Evolutionary conservation across 2,329 filamentous ascomycete genomes (phyloP), one percentile per base, ranked within the genome.

Genomic region (Ceratocystis lukuohia): DNA sequence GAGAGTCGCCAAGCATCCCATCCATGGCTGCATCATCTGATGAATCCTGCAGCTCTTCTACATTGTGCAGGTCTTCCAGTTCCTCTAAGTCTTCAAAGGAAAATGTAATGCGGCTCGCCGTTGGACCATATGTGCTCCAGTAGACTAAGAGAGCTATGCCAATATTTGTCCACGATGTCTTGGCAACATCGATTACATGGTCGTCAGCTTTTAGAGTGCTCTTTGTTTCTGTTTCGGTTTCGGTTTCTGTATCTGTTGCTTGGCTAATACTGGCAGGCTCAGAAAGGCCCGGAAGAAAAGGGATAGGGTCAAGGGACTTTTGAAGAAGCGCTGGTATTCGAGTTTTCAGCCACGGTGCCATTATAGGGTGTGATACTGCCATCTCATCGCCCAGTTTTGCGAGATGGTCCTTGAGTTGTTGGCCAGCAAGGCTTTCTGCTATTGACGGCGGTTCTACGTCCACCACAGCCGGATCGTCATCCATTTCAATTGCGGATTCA

Each of bases 401-500:
- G 4, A 87, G 76, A 56, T 83, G 77, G 41, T 79, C 74, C 69
- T 82, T 85, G 62, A 88, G 73, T 71, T 86, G 82, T 70, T 85
- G 81, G 3, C 85, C 85, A 0, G 84, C 84, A 68, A 86, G 80
- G 0, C 79, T 82, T 70, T 88, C 85, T 53, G 84, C 83, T 15
- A 87, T 74, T 0, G 84, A 85, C 0, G 82, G 82, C 0, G 85
- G 84, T 41, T 84, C 80, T 12, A 87, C 80, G 69, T 87, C 84
- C 33, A 79, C 78, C 1, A 86, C 76, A 2, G 84, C 79, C 0
- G 85, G 85, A 70, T 88, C 85, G 71, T 88, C 85, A 69, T 88
- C 85, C 46, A 87, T 75, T 72, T 88, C 85, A 41, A 88, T 82
- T 5, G 85, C 84, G 41, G 85, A 83, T 71, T 88, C 85, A 1